phyloP scores from a whole-genome alignment of 2,329 filamentous ascomycete genomes.

The Fusarium fracticaudum region DNA sequence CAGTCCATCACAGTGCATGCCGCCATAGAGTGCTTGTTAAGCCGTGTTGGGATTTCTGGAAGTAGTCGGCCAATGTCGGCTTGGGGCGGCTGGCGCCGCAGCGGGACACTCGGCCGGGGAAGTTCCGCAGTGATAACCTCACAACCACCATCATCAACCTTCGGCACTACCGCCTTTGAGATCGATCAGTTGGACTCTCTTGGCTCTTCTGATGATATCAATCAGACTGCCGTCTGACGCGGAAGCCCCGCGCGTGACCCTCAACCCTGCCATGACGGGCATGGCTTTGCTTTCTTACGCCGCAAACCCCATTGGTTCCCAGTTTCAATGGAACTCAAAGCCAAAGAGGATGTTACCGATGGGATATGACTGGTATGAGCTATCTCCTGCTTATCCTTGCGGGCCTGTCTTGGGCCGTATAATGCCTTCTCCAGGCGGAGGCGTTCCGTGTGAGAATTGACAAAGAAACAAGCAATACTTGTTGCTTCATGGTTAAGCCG shows the following conservation, averaged over 20 bases:
- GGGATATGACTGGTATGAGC: slow-evolving; percentile 10
- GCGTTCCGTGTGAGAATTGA: slow-evolving; percentile 38
- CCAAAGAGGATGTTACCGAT: slow-evolving; percentile 27
- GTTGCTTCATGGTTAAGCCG: slow-evolving; percentile 37
- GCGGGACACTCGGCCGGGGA: slow-evolving; percentile 40
- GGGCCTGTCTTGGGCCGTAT: slow-evolving; percentile 38
- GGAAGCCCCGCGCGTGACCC: slow-evolving; percentile 40
- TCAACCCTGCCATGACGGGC: slow-evolving; percentile 30
- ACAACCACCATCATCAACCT: slow-evolving; percentile 31
- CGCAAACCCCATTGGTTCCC: slow-evolving; percentile 34
- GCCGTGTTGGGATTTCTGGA: slow-evolving; percentile 18
- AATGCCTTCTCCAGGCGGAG: slow-evolving; percentile 41
- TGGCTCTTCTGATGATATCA: slow-evolving; percentile 42
- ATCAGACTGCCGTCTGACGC: slow-evolving; percentile 36
- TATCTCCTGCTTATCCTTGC: slow-evolving; percentile 21
- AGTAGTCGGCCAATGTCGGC: slow-evolving; percentile 52
- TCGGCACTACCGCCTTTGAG: slow-evolving; percentile 39
- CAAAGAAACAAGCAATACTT: slow-evolving; percentile 19
- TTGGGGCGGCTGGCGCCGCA: slow-evolving; percentile 52
- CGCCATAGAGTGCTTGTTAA: slow-evolving; percentile 20
- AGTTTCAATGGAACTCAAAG: slow-evolving; percentile 10
- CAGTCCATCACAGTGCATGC: slow-evolving; percentile 21
- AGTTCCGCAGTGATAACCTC: slow-evolving; percentile 43
- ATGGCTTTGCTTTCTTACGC: slow-evolving; percentile 35
- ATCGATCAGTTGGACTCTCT: slow-evolving; percentile 23